A percentile compares a stretch with the other conserved stretches of the same genome.
phyloP scores from a whole-genome alignment of 2,329 filamentous ascomycete genomes.

The Exserohilum turcica region DNA sequence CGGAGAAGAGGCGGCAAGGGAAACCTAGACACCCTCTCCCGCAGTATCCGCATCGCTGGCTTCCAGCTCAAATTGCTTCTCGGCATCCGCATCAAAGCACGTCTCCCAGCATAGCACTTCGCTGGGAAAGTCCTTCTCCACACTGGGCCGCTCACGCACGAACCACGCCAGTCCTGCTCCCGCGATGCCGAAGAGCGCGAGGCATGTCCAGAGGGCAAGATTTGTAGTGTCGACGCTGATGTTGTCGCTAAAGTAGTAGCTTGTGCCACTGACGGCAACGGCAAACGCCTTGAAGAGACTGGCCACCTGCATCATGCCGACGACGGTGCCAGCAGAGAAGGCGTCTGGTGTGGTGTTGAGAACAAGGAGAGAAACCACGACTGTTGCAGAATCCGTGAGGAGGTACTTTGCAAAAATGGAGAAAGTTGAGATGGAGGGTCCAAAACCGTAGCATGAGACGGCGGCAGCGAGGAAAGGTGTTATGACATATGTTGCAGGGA shows the following conservation, averaged over 20 bases:
- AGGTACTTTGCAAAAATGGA: conserved; percentile 52
- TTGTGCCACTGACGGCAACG: conserved; percentile 52
- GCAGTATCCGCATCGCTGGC: conserved; percentile 9
- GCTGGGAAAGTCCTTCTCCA: conserved; percentile 52
- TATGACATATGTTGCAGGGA: conserved; percentile 49
- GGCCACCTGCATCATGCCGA: conserved; percentile 56
- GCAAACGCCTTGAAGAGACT: conserved; percentile 55
- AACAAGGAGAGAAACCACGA: conserved; percentile 53
- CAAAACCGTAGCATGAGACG: conserved; percentile 42
- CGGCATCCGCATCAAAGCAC: conserved; percentile 52
- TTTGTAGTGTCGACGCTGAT: conserved; percentile 52
- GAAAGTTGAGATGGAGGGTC: conserved; percentile 46
- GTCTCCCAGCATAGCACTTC: conserved; percentile 54
- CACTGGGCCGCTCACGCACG: conserved; percentile 52
- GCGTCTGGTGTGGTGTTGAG: conserved; percentile 56
- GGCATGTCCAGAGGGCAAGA: conserved; percentile 52
- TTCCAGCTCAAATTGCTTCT: conserved; percentile 28
- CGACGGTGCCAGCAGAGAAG: conserved; percentile 53
- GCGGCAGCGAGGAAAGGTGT: conserved; percentile 49
- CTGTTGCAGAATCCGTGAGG: conserved; percentile 49
- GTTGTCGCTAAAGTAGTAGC: conserved; percentile 53
- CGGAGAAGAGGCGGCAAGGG: too few relatives aligned
- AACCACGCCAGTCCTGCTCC: conserved; percentile 54
- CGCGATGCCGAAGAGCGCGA: conserved; percentile 48
- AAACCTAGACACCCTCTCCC: conserved; percentile 10